Evolutionary conservation across 2,329 filamentous ascomycete genomes (phyloP).

Genomic region (Fusarium sp.): DNA sequence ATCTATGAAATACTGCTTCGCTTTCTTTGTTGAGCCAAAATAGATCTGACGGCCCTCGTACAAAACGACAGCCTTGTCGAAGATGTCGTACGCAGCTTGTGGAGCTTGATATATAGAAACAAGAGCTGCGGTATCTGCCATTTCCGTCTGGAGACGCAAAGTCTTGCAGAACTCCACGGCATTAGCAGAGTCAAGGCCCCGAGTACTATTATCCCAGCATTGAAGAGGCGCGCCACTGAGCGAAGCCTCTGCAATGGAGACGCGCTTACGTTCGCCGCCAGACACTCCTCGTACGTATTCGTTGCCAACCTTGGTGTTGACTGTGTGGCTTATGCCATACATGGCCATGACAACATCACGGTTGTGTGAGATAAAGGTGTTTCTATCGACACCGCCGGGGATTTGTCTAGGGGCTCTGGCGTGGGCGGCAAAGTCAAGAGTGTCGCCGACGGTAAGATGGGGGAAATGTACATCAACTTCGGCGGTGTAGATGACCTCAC

Average conservation of each 20-base stretch:
- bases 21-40: slow-evolving; percentile 40
- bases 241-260: slow-evolving; percentile 51
- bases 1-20: slow-evolving; percentile 45
- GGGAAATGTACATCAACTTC: slow-evolving; percentile 85
- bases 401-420: slow-evolving; percentile 70
- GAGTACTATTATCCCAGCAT: slow-evolving; percentile 77
- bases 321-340: slow-evolving; percentile 75
- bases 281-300: slow-evolving; percentile 71
- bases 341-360: slow-evolving; percentile 77
- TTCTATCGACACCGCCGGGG: slow-evolving; percentile 64
- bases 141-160: slow-evolving; percentile 68
- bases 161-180: slow-evolving; percentile 74
- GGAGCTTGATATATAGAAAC: slow-evolving; percentile 75
- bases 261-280: slow-evolving; percentile 62
- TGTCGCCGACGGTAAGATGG: slow-evolving; percentile 78
- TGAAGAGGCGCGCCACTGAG: slow-evolving; percentile 60
- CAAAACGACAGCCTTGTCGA: slow-evolving; percentile 75
- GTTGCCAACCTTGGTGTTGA: slow-evolving; percentile 76
- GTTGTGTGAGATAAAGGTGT: slow-evolving; percentile 66
- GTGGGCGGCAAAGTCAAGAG: slow-evolving; percentile 77
- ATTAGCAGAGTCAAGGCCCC: slow-evolving; percentile 72
- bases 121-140: slow-evolving; percentile 65
- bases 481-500: slow-evolving; percentile 85
- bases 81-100: slow-evolving; percentile 55
- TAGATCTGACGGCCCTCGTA: slow-evolving; percentile 75